A percentile compares a stretch with the other conserved stretches of the same genome.
Conservation (phyloP, 2,329 filamentous ascomycete species). For the Chaetothyriales sp. region DNA sequence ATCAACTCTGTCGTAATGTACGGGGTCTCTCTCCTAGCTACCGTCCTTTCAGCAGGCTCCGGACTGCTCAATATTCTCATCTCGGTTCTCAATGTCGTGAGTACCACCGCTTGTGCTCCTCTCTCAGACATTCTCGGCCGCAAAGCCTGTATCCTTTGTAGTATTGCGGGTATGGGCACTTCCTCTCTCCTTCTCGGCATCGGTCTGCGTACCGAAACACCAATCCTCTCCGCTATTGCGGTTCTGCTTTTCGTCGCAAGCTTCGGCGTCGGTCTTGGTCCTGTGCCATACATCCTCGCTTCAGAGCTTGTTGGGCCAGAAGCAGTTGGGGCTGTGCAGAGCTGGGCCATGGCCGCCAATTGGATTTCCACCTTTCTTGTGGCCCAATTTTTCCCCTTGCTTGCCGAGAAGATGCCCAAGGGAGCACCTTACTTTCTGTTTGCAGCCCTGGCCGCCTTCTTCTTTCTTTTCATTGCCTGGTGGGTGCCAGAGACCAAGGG, state of each 20-base stretch:
- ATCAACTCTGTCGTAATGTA: constrained; percentile 99
- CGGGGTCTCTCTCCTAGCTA: constrained; percentile 73
- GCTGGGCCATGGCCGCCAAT: constrained; percentile 71
- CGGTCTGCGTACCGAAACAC: constrained; percentile 58
- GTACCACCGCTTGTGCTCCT: constrained; percentile 67
- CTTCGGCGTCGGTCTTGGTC: constrained; percentile 81
- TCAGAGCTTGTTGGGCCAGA: constrained; percentile 82
- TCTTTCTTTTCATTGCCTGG: constrained; percentile 55
- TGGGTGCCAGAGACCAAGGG: constrained; percentile 79
- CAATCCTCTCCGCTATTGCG: constrained; percentile 62
- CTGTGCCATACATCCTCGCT: constrained; percentile 85
- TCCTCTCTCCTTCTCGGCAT: constrained; percentile 64
- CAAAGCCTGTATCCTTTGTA: constrained; percentile 68
- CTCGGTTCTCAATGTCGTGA: constrained; percentile 70
- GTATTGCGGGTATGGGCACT: constrained; percentile 68
- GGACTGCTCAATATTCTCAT: constrained; percentile 75
- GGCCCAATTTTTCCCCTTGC: constrained; percentile 83
- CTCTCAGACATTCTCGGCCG: constrained; percentile 70
- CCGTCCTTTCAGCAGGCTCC: constrained; percentile 66
- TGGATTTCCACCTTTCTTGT: constrained; percentile 85
- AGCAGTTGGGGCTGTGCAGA: constrained; percentile 81
- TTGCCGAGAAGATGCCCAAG: constrained; percentile 59
- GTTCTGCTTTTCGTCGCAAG: constrained; percentile 76
- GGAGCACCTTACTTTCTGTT: constrained; percentile 92
- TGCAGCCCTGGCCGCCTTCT: constrained; percentile 53